Conservation (phyloP, 345 rosid species). For the Cochlearia excelsa region DNA sequence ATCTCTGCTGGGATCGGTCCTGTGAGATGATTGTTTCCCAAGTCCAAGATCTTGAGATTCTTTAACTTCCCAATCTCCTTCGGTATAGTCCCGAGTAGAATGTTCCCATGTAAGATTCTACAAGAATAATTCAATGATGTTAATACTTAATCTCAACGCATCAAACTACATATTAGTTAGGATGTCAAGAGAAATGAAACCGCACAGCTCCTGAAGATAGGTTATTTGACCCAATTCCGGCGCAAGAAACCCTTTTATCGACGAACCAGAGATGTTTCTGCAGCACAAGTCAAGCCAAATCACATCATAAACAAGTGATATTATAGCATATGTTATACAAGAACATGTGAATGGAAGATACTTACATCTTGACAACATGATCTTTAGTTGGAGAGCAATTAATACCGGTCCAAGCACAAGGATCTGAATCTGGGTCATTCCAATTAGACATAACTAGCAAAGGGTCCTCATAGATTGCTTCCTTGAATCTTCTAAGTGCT, state of each 20-base stretch:
- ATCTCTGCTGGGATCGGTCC: slow-evolving; percentile 86
- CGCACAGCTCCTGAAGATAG: slow-evolving; percentile 71
- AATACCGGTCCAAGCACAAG: slow-evolving; percentile 82
- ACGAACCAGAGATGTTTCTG: slow-evolving; percentile 74
- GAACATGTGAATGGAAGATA: neutral
- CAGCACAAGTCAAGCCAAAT: slow-evolving; percentile 22
- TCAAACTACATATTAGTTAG: slow-evolving; percentile 27
- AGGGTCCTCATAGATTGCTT: slow-evolving; percentile 89
- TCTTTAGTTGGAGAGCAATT: slow-evolving; percentile 52
- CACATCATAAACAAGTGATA: neutral
- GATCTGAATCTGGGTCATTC: slow-evolving; percentile 78
- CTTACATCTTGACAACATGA: slow-evolving; percentile 85
- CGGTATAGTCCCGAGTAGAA: slow-evolving; percentile 72
- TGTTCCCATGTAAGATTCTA: slow-evolving; percentile 73
- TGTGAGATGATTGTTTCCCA: slow-evolving; percentile 77
- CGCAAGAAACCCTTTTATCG: slow-evolving; percentile 77
- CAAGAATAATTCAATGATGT: slow-evolving; percentile 30
- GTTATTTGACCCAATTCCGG: slow-evolving; percentile 75
- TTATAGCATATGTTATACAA: neutral
- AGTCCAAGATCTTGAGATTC: slow-evolving; percentile 71
- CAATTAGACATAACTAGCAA: slow-evolving; percentile 67
- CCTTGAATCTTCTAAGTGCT: slow-evolving; percentile 76
- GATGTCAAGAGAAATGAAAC: slow-evolving; percentile 12
- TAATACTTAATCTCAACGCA: slow-evolving; percentile 25
- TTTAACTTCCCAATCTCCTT: slow-evolving; percentile 82